Percentiles rank a stretch among this genome's conserved stretches.
Conservation (phyloP, 163 green algal genomes). For the Volvox carteri region DNA sequence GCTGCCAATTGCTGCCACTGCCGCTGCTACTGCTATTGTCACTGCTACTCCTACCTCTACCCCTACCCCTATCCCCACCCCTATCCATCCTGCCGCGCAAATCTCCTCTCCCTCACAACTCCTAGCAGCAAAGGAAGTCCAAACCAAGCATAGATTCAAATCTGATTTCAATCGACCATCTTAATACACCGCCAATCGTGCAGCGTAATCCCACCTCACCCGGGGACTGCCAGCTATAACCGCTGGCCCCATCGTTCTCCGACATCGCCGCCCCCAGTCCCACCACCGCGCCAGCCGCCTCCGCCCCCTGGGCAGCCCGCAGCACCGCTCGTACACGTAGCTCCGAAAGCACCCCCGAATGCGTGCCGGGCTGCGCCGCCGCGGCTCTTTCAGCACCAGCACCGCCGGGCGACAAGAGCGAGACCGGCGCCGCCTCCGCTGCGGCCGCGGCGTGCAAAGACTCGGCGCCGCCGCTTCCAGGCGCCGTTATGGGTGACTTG, state of each 20-base stretch:
- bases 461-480: neutral
- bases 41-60: too few relatives aligned
- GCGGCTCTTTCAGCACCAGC: neutral
- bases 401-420: neutral
- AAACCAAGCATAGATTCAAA: too few relatives aligned
- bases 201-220: neutral
- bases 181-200: too few relatives aligned
- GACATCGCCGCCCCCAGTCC: too few relatives aligned
- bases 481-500: neutral
- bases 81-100: neutral
- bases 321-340: constrained; percentile 38
- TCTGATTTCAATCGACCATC: too few relatives aligned
- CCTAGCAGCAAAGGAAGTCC: too few relatives aligned
- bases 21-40: too few relatives aligned
- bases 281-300: too few relatives aligned
- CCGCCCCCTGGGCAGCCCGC: constrained; percentile 12
- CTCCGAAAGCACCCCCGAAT: constrained; percentile 22
- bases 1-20: too few relatives aligned
- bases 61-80: neutral
- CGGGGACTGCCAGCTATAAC: neutral
- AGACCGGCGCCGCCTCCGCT: neutral
- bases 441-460: too few relatives aligned
- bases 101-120: neutral
- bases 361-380: neutral
- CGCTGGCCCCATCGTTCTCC: too few relatives aligned